phyloP scores from a whole-genome alignment of 192 early-diverging fungal genomes.

The Coemansia aciculifera region DNA sequence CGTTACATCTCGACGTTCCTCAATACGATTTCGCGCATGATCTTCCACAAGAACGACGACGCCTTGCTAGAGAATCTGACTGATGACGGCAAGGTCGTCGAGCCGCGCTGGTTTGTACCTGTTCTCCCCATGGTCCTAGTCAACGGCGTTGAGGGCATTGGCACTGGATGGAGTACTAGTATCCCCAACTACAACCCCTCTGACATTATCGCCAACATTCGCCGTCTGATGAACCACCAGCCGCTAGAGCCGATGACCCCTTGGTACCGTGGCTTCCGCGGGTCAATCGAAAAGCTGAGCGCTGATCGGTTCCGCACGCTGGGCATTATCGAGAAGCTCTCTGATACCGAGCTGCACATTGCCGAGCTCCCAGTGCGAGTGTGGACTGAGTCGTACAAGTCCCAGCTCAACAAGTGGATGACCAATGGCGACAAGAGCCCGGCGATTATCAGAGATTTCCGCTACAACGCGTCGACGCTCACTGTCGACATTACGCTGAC shows the following conservation, averaged over 20 bases:
- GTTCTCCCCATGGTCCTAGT: constrained; percentile 93
- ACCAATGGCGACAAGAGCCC: constrained; percentile 68
- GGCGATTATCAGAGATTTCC: constrained; percentile 62
- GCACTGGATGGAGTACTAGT: constrained; percentile 83
- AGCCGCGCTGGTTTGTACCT: constrained; percentile 95
- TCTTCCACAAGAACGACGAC: constrained; percentile 85
- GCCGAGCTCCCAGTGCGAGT: constrained; percentile 85
- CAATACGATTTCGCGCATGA: constrained; percentile 65
- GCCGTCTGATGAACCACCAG: constrained; percentile 74
- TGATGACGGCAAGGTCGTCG: constrained; percentile 88
- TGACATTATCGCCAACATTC: constrained; percentile 86
- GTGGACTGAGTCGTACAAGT: constrained; percentile 91
- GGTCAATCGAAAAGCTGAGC: constrained; percentile 63
- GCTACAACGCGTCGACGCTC: constrained; percentile 55
- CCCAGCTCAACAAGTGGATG: constrained; percentile 77
- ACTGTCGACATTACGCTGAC: constrained; percentile 50
- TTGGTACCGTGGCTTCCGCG: constrained; percentile 94
- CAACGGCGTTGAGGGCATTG: constrained; percentile 94
- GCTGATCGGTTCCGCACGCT: constrained; percentile 65
- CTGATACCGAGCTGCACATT: constrained; percentile 77
- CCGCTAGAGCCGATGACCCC: constrained; percentile 74
- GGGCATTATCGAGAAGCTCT: constrained; percentile 69
- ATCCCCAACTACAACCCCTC: constrained; percentile 87
- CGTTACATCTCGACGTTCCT: constrained; percentile 94
- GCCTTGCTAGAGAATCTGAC: constrained; percentile 76